phyloP scores from a whole-genome alignment of 176 grass and related monocot species.

The Areca catechu region DNA sequence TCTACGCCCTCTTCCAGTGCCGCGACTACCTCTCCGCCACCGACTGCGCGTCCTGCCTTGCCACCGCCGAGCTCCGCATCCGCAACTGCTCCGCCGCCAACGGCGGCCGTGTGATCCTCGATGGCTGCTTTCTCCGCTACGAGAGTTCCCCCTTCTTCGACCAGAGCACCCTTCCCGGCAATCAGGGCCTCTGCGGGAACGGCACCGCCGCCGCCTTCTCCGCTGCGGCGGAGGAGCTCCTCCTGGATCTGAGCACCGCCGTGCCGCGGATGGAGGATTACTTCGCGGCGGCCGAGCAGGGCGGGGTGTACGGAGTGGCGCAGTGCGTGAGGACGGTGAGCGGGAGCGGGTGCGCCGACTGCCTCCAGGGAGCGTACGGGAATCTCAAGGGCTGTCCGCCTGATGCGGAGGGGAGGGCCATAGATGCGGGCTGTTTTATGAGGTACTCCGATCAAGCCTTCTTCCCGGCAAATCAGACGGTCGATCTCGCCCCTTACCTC shows the following conservation, averaged over 20 bases:
- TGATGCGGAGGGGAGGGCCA: conserved; percentile 39
- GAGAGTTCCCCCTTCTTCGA: conserved; percentile 58
- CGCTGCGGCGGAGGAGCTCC: conserved; percentile 23
- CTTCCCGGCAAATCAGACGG: conserved; percentile 56
- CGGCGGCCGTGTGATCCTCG: conserved; percentile 59
- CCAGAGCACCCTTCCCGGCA: conserved; percentile 40
- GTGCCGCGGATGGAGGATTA: conserved; percentile 30
- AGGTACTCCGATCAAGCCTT: conserved; percentile 58
- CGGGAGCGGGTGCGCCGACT: conserved; percentile 35
- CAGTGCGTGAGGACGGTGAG: conserved; percentile 64
- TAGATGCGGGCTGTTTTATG: conserved; percentile 82
- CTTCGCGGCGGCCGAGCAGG: conserved; percentile 31
- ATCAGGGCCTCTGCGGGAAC: conserved; percentile 39
- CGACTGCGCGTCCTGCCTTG: conserved; percentile 55
- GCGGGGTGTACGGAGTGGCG: conserved; percentile 49
- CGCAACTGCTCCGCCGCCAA: conserved; percentile 34
- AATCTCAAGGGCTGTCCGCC: conserved; percentile 64
- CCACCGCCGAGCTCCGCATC: conserved; percentile 32
- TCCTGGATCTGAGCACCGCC: conserved; percentile 32
- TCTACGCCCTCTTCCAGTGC: conserved; percentile 64
- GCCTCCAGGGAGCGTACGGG: conserved; percentile 32
- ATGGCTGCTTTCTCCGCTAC: conserved; percentile 75
- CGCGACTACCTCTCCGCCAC: conserved; percentile 39
- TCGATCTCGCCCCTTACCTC: conserved; percentile 46
- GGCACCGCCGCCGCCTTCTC: conserved; percentile 21